A percentile compares a stretch with the other conserved stretches of the same genome.
Conservation (phyloP, 202 grass and related monocot genomes). For the Zizania palustris region DNA sequence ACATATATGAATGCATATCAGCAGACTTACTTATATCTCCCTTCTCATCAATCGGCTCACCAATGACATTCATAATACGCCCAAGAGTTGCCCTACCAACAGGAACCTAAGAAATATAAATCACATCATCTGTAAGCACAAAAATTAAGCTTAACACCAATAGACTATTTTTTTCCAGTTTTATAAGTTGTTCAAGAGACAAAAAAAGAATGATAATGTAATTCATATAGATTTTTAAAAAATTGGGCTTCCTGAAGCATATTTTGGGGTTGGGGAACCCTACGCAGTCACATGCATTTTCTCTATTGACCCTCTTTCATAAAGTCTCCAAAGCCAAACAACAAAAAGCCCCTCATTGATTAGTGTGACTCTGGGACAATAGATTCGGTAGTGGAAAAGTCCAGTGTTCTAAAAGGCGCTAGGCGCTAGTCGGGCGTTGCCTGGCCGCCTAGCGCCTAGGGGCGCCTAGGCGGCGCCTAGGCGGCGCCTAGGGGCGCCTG, state of each 20-base stretch:
- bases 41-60: conserved; percentile 87
- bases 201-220: not conserved
- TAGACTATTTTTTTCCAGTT: not conserved
- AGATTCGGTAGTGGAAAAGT: not conserved
- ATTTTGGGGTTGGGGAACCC: not conserved
- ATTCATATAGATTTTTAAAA: not conserved
- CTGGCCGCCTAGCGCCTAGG: no score
- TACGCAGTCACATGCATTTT: not conserved
- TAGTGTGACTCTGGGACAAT: not conserved
- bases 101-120: conserved; percentile 69
- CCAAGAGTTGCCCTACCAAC: conserved; percentile 93
- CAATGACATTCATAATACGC: conserved; percentile 93
- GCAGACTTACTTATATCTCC: conserved; percentile 83
- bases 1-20: conserved; percentile 13
- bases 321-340: not conserved
- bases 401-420: no score
- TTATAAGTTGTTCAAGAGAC: not conserved
- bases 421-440: no score
- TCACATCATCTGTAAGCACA: no score
- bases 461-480: no score
- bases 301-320: not conserved
- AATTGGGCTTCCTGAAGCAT: not conserved
- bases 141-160: no score
- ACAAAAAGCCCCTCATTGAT: not conserved
- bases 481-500: no score